These are phyloP conservation scores for Plasmodium relictum DNA, from an alignment of 169 alveolate genomes.

Conservation along the genomic window DNA sequence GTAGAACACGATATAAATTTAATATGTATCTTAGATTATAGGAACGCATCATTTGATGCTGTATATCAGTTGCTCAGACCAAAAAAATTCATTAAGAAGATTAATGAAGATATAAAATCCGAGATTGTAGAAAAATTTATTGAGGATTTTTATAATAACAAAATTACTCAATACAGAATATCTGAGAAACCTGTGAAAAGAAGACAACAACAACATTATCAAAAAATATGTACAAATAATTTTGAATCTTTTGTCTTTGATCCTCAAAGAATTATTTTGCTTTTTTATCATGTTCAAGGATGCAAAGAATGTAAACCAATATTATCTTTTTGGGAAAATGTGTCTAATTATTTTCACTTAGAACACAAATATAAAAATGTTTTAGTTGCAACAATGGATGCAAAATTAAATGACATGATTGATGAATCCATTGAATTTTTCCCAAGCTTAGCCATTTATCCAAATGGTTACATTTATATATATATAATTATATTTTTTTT, in stretches of 20 bases:
- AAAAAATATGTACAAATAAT: constrained; percentile 49
- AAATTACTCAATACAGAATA: constrained; percentile 22
- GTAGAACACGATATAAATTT: constrained; percentile 2
- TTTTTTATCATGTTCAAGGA: constrained; percentile 72
- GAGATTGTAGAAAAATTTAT: constrained; percentile 8
- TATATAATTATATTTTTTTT: not conserved
- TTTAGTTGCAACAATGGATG: constrained; percentile 75
- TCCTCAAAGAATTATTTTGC: constrained; percentile 42
- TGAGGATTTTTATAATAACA: constrained; percentile 27
- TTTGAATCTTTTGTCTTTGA: constrained; percentile 61
- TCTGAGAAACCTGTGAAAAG: constrained; percentile 47
- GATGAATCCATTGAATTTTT: constrained; percentile 40
- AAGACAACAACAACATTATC: constrained; percentile 29
- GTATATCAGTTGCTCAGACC: constrained; percentile 28
- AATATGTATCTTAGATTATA: constrained; percentile 36
- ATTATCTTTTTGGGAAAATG: constrained; percentile 46
- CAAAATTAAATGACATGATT: constrained; percentile 68
- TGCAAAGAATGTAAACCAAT: constrained; percentile 71
- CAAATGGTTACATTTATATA: constrained; percentile 28
- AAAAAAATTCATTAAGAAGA: constrained; percentile 20
- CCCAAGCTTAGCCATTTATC: constrained; percentile 58
- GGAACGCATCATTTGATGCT: constrained; percentile 34
- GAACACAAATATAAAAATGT: constrained; percentile 45
- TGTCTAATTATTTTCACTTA: constrained; percentile 49
- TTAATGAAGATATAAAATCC: constrained; percentile 20